Evolutionary conservation across 2,329 filamentous ascomycete species (phyloP), one percentile per base, ranked within the genome.

Genomic region (Epichloe baconii): DNA sequence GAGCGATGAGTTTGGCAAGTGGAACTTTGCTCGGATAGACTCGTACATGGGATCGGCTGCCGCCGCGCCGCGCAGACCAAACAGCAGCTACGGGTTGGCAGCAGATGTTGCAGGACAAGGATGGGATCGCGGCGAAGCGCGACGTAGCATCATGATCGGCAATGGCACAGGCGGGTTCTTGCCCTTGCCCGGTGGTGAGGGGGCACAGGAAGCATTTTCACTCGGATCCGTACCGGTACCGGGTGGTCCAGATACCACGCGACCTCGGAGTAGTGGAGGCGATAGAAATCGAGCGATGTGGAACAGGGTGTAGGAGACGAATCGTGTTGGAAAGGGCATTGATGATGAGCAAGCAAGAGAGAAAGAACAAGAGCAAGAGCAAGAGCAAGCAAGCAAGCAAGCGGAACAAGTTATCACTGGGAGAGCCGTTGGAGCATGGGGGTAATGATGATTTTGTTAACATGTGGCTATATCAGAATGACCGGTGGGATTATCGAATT

Each of bases 71-170:
- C 58, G 60, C 12, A 71, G 77, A 37, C 77, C 76, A 35, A 64
- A 73, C 50, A 80, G 77, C 63, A 76, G 72, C 59, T 81, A 79
- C 60, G 78, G 78, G 14, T 69, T 81, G 37, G 72, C 71, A n/a
- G 69, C 74, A 15, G 77, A 79, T 54, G 64, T 76, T 19, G 63
- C 70, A 3, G 68, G 70, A 2, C 58, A 66, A 46, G 73, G 73
- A 4, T 79, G 77, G 74, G 72, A 76, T 51, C 65, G 66, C 4
- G 71, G 73, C 2, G 76, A 75, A 6, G 73, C 76, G 14, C 66
- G 78, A 51, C 71, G 72, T 56, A 80, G 78, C 52, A 66, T 80
- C 51, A 69, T 81, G 57, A 65, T 79, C 41, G 74, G 72, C 21
- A 74, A 75, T 45, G 73, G 73, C 0, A 62, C 68, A 3, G 75